Percentiles rank a stretch among this genome's conserved stretches.
Conservation (phyloP, 1,284 basidiomycete genomes). For the Moesziomyces antarcticus region DNA sequence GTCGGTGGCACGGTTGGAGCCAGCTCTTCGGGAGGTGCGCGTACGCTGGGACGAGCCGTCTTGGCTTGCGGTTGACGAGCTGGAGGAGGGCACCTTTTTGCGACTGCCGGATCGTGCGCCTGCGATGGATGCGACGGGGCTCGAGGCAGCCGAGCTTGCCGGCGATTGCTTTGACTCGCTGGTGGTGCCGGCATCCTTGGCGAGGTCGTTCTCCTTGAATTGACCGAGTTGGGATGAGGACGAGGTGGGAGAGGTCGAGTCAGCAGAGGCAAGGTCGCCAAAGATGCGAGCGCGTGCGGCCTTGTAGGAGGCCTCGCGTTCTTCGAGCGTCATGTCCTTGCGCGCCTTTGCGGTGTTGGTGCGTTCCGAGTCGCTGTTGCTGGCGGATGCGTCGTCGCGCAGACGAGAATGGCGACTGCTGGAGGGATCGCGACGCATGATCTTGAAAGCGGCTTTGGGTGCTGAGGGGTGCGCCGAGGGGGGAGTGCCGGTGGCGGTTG, state of each 20-base stretch:
- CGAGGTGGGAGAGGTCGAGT: slow-evolving; percentile 19
- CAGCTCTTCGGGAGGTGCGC: slow-evolving; percentile 1
- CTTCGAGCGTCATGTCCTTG: slow-evolving; percentile 61
- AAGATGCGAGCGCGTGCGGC: slow-evolving; percentile 60
- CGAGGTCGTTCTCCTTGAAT: slow-evolving; percentile 1
- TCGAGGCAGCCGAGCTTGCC: slow-evolving; percentile 22
- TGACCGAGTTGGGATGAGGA: slow-evolving; percentile 15
- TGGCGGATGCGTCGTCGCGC: slow-evolving; percentile 3
- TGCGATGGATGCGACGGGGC: slow-evolving; percentile 19
- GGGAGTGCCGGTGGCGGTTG: background rate
- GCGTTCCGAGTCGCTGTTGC: slow-evolving; percentile 27
- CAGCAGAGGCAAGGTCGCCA: slow-evolving; percentile 24
- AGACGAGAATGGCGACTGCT: slow-evolving; percentile 14
- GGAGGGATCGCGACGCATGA: slow-evolving; percentile 54
- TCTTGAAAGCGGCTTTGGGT: slow-evolving; percentile 34
- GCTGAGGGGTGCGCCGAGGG: slow-evolving; percentile 5
- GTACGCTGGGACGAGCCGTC: slow-evolving; percentile 18
- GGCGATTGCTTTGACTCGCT: slow-evolving; percentile 10
- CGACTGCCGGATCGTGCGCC: slow-evolving; percentile 2
- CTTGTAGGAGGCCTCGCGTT: slow-evolving; percentile 57
- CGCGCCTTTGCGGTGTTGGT: slow-evolving; percentile 26
- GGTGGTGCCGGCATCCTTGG: background rate
- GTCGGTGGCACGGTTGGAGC: slow-evolving; percentile 1
- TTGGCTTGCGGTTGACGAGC: slow-evolving; percentile 12
- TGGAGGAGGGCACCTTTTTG: slow-evolving; percentile 20